A percentile compares a stretch with the other conserved stretches of the same genome.
Evolutionary conservation across 192 early-diverging fungal genomes (phyloP).

Genomic region (Rhizophagus sp.): DNA sequence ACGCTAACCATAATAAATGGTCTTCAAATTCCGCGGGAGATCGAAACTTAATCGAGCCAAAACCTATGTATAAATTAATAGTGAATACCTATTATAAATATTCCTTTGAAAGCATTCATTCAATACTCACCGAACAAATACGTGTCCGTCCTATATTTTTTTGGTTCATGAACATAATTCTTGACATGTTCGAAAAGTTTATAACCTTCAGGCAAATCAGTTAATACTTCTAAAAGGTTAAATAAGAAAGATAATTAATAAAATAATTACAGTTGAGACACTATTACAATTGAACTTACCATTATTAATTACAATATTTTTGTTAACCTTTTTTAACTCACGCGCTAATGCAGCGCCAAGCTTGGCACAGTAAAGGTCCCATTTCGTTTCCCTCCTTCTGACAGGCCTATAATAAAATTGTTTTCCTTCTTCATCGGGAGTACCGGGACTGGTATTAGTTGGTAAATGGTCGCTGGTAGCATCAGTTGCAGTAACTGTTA

Average conservation of each 20-base stretch:
- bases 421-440: not conserved
- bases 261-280: not conserved
- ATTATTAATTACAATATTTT: not conserved
- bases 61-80: not conserved
- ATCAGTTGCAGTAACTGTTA: not conserved
- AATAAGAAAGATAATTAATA: not conserved
- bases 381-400: not conserved
- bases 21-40: constrained; percentile 18
- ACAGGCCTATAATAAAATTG: not conserved
- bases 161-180: not conserved
- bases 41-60: not conserved
- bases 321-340: not conserved
- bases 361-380: not conserved
- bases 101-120: not conserved
- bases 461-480: not conserved
- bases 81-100: not conserved
- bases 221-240: not conserved
- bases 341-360: not conserved
- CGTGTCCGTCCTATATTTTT: not conserved
- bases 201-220: constrained; percentile 9
- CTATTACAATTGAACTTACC: not conserved
- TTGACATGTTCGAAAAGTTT: not conserved
- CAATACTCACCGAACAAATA: not conserved
- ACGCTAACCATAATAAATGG: constrained; percentile 14
- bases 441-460: not conserved